Percentiles rank a stretch among this genome's conserved stretches.
Conservation (phyloP, 78 protist species). For the Emiliania huxleyi region DNA sequence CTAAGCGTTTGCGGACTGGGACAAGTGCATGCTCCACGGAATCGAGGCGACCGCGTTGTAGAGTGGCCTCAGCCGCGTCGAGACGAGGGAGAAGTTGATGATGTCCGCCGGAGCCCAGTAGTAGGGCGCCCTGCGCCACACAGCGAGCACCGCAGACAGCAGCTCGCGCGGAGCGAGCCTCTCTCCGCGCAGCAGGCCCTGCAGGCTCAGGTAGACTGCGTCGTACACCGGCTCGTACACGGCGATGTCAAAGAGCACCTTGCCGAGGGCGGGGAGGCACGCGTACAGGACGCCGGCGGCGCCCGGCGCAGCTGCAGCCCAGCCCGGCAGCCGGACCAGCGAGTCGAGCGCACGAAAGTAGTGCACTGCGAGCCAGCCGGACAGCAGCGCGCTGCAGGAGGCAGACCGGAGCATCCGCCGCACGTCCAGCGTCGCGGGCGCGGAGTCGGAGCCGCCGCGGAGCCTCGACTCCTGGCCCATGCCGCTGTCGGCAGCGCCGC, state of each 20-base stretch:
- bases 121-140: not conserved
- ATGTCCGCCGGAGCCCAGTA: not conserved
- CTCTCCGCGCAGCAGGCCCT: not conserved
- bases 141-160: not conserved
- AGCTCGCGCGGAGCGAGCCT: not conserved
- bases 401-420: not conserved
- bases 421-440: too few relatives aligned
- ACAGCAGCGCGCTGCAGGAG: not conserved
- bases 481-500: too few relatives aligned
- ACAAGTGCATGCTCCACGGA: not conserved
- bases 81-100: not conserved
- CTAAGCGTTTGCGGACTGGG: not conserved
- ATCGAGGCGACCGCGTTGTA: not conserved
- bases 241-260: not conserved
- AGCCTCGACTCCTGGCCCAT: too few relatives aligned
- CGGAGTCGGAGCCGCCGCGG: too few relatives aligned
- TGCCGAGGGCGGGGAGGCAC: not conserved
- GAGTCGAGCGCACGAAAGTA: not conserved
- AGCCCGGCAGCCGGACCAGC: not conserved
- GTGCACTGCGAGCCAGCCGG: not conserved
- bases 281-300: not conserved
- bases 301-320: not conserved
- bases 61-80: not conserved
- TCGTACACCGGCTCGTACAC: not conserved
- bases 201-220: not conserved